Percentiles rank a stretch among this genome's conserved stretches.
Evolutionary conservation across 2,329 filamentous ascomycete genomes (phyloP).

Genomic region (Colletotrichum lentis): DNA sequence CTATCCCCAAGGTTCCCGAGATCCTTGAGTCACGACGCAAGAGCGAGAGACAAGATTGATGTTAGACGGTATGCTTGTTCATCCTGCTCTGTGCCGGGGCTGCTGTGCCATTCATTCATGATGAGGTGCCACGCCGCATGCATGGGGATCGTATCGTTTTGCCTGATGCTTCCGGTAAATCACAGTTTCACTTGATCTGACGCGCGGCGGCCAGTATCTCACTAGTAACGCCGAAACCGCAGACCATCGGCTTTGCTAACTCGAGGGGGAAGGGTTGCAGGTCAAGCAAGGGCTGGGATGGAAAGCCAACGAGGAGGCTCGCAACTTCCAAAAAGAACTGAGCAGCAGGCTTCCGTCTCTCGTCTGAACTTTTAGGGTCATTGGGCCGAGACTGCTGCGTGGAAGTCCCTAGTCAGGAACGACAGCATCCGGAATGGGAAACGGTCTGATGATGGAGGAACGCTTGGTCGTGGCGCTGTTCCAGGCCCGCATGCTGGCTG

Average conservation of each 20-base stretch:
- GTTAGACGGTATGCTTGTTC: too few relatives aligned
- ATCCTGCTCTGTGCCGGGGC: too few relatives aligned
- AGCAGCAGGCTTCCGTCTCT: background rate
- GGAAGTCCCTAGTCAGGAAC: conserved; percentile 29
- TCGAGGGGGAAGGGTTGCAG: background rate
- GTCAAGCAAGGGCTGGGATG: background rate
- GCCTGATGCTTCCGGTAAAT: background rate
- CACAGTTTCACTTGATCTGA: background rate
- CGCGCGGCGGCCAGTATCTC: background rate
- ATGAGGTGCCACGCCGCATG: background rate
- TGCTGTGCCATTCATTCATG: too few relatives aligned
- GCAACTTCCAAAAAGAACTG: conserved; percentile 6
- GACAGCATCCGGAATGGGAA: conserved; percentile 8
- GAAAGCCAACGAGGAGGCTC: conserved; percentile 19
- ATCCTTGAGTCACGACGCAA: too few relatives aligned
- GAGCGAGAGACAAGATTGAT: background rate
- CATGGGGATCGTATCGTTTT: background rate
- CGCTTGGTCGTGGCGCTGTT: conserved; percentile 31
- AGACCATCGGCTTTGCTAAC: background rate
- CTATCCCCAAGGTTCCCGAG: too few relatives aligned
- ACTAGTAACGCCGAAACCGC: background rate
- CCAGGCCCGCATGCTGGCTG: conserved; percentile 1
- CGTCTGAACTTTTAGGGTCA: conserved; percentile 16
- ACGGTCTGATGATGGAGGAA: conserved; percentile 25
- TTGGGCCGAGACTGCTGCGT: conserved; percentile 17